A percentile compares a stretch with the other conserved stretches of the same genome.
phyloP scores from a whole-genome alignment of 805 yeast species.

The Dipodascus geniculatus region DNA sequence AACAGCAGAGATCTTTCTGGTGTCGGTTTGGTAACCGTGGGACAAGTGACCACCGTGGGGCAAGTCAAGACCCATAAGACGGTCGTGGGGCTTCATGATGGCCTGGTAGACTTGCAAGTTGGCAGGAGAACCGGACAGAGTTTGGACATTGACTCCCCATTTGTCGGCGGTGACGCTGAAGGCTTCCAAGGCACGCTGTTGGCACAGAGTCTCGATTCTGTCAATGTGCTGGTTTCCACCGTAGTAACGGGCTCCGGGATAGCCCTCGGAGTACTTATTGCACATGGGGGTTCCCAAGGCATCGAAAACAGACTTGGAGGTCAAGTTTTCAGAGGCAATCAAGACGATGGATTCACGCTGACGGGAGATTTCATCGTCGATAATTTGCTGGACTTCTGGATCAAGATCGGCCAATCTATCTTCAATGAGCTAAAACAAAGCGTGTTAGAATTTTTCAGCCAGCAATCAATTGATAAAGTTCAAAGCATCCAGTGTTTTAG shows the following conservation, averaged over 20 bases:
- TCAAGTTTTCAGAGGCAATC: constrained; percentile 95
- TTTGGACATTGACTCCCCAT: constrained; percentile 98
- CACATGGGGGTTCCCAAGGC: constrained; percentile 96
- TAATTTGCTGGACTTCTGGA: constrained; percentile 31
- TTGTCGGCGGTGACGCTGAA: constrained; percentile 65
- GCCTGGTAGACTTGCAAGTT: constrained; percentile 95
- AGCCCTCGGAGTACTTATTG: constrained; percentile 97
- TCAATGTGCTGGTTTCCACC: constrained; percentile 98
- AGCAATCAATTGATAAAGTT: background rate
- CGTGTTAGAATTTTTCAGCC: constrained; percentile 5
- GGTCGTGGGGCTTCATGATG: constrained; percentile 86
- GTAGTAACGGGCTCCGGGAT: constrained; percentile 97
- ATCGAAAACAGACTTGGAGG: constrained; percentile 91
- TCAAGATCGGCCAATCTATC: constrained; percentile 22
- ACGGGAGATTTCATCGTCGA: constrained; percentile 68
- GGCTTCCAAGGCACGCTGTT: constrained; percentile 86
- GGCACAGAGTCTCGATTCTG: constrained; percentile 85
- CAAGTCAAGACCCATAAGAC: constrained; percentile 94
- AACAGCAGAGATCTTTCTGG: constrained; percentile 87
- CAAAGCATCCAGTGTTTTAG: background rate
- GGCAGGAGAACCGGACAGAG: constrained; percentile 96
- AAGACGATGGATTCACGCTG: constrained; percentile 88
- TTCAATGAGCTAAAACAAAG: constrained; percentile 19
- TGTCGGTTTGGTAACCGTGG: constrained; percentile 94
- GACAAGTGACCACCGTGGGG: constrained; percentile 99